These are phyloP conservation scores for Ogataea chonburiensis DNA, from an alignment of 805 yeast species.

Conservation along the genomic window DNA sequence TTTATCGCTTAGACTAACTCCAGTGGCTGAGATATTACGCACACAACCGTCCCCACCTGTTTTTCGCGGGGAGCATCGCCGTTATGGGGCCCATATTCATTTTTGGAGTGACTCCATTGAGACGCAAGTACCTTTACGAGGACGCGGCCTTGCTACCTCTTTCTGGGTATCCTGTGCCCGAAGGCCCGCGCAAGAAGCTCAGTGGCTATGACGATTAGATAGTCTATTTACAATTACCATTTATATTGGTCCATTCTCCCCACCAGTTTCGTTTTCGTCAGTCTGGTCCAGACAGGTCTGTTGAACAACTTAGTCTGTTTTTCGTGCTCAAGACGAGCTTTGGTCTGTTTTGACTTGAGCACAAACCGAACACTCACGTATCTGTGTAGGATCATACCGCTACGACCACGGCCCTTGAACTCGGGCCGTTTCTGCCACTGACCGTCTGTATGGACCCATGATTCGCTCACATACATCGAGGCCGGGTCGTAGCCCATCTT, in stretches of 20 bases:
- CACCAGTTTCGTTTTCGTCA: conserved; percentile 46
- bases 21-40: conserved; percentile 76
- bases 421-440: conserved; percentile 67
- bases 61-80: conserved; percentile 64
- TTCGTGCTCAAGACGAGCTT: conserved; percentile 60
- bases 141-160: conserved; percentile 67
- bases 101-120: conserved; percentile 57
- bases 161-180: conserved; percentile 54
- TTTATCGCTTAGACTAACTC: conserved; percentile 3
- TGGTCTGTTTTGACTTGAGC: conserved; percentile 65
- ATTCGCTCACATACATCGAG: conserved; percentile 67
- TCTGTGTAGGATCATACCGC: conserved; percentile 73
- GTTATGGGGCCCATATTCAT: conserved; percentile 65
- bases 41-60: conserved; percentile 72
- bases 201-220: conserved; percentile 54
- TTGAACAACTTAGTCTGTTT: conserved; percentile 44
- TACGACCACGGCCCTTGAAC: conserved; percentile 86
- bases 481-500: conserved; percentile 57
- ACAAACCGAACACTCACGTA: conserved; percentile 80
- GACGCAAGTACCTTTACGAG: conserved; percentile 64
- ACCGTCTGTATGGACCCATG: conserved; percentile 94
- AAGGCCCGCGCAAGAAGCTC: conserved; percentile 48
- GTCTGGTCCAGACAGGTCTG: conserved; percentile 42
- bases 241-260: conserved; percentile 54
- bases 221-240: conserved; percentile 40